Evolutionary conservation across 352 stramenopile genomes (phyloP), one percentile per base, ranked within the genome.

Genomic region (Globisporangium sylvaticum): DNA sequence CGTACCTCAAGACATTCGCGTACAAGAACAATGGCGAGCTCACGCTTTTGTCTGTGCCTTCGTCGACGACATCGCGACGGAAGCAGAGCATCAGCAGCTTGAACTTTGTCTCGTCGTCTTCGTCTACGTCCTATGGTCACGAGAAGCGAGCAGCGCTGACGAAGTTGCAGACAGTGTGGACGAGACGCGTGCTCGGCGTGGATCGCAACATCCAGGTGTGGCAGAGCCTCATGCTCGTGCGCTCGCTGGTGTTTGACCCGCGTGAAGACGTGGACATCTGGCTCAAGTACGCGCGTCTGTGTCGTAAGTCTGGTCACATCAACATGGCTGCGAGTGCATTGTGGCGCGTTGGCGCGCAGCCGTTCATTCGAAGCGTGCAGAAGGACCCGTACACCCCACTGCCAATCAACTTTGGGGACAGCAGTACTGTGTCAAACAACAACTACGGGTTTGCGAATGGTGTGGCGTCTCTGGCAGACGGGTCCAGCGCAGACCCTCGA

Each of bases 141-240:
- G 83, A 94, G 27, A 92, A 91, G 70, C 71, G 89, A 65, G 76
- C 79, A 12, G 84, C 84, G 25, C 59, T 94, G 3, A 80, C 83
- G 12, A 92, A 92, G 57, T 62, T 95, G 57, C 87, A 95, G 68
- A 88, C 81, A 5, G 87, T 89, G 34, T 95, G 87, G 87, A 95
- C 87, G 39, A 79, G 80, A 29, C 84, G 97, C 34, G 87, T 99
- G 58, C 90, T 98, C 61, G 97, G 97, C n/a, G 98, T 98, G 48
- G 87, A 98, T 44, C 84, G 87, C 42, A 96, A 98, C 64, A 95
- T 98, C 39, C 76, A 92, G 64, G 91, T 98, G 42, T 98, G 94
- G 95, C 94, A 98, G 64, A 90, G 85, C 62, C 92, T 99, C 54
- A 95, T 99, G 73, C 88, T 97, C 48, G 94, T 99, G 48, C 90